Conservation (phyloP, 306 rosid genomes). For the Hippophae tibetana region DNA sequence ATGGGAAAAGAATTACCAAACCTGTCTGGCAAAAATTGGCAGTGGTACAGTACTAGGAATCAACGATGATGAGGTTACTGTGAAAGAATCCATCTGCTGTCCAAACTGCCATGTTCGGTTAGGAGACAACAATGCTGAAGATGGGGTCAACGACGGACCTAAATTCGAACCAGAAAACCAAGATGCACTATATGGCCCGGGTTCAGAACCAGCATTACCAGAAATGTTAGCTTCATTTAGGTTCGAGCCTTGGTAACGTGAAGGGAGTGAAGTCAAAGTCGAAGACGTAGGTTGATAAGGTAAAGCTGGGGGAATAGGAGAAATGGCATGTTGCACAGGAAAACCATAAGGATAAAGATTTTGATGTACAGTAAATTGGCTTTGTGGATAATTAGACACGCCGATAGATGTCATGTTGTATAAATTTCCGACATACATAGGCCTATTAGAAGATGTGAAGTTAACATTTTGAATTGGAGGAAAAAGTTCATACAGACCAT, state of each 20-base stretch:
- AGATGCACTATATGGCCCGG: conserved; percentile 28
- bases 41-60: conserved; percentile 34
- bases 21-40: conserved; percentile 42
- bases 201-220: conserved; percentile 27
- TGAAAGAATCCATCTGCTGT: conserved; percentile 20
- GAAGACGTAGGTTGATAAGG: conserved; percentile 24
- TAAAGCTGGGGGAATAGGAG: conserved; percentile 29
- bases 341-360: conserved; percentile 18
- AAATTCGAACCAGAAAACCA: conserved; percentile 31
- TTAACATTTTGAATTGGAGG: conserved; percentile 24
- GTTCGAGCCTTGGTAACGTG: conserved; percentile 28
- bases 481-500: conserved; percentile 24
- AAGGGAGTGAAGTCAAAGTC: conserved; percentile 22
- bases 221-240: conserved; percentile 24
- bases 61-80: conserved; percentile 21
- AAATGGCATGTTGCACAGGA: conserved; percentile 27
- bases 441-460: conserved; percentile 28
- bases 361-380: conserved; percentile 31
- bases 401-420: conserved; percentile 4
- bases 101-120: conserved; percentile 28
- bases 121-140: conserved; percentile 32
- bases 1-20: conserved; percentile 4
- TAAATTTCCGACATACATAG: background rate
- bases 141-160: conserved; percentile 29
- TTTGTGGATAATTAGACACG: conserved; percentile 25